These are phyloP conservation scores for Thermoascus crustaceus DNA, from an alignment of 2,329 filamentous ascomycete species.

Conservation along the genomic window DNA sequence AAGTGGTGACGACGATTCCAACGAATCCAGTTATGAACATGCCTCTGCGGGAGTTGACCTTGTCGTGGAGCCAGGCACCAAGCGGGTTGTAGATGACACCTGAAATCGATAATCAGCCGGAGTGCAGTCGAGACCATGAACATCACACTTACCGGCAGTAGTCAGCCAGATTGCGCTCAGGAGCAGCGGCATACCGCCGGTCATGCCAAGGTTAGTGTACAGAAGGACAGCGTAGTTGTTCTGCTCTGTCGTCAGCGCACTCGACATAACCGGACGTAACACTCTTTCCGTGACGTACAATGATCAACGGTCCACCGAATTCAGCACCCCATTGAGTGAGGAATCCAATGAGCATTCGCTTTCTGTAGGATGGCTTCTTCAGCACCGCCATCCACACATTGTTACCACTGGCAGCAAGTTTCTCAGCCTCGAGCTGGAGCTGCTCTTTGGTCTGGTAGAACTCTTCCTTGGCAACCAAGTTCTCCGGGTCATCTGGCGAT, in stretches of 20 bases:
- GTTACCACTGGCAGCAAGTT: constrained; percentile 32
- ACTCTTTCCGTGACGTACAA: constrained; percentile 29
- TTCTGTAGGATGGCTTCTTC: constrained; percentile 42
- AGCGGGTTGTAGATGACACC: constrained; percentile 35
- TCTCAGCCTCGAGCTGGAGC: constrained; percentile 35
- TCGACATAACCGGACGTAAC: background rate
- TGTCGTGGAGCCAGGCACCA: constrained; percentile 30
- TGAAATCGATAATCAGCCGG: constrained; percentile 12
- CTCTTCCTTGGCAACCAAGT: constrained; percentile 40
- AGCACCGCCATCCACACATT: constrained; percentile 40
- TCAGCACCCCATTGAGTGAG: constrained; percentile 48
- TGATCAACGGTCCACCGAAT: constrained; percentile 46
- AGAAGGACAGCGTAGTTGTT: constrained; percentile 42
- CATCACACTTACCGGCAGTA: constrained; percentile 38
- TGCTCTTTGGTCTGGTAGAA: constrained; percentile 42
- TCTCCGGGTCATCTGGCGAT: constrained; percentile 30
- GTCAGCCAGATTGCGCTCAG: constrained; percentile 39
- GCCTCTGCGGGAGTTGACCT: constrained; percentile 29
- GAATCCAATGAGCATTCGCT: constrained; percentile 46
- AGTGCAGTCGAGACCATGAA: too few relatives aligned
- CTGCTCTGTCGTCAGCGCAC: constrained; percentile 15
- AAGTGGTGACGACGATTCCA: constrained; percentile 34
- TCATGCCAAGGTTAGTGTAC: constrained; percentile 37
- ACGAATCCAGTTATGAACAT: constrained; percentile 38
- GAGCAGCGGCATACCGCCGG: constrained; percentile 36